Percentiles rank a stretch among this genome's conserved stretches.
Evolutionary conservation across 495 filamentous ascomycete genomes (phyloP).

Genomic region (Xylaria intraflava): DNA sequence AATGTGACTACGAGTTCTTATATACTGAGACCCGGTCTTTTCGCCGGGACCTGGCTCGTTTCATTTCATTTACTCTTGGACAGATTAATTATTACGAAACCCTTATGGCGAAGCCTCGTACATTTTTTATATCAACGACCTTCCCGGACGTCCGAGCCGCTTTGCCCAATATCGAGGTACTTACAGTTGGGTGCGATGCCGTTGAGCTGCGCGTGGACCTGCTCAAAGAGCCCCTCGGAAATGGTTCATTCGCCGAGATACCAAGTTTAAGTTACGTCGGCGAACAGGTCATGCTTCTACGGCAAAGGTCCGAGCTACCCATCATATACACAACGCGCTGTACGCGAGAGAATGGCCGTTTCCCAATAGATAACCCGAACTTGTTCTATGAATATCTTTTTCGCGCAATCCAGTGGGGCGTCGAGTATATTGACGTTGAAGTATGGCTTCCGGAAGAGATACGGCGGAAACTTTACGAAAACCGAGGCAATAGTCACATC

Average conservation of each 20-base stretch:
- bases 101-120: slow-evolving; percentile 65
- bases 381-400: slow-evolving; percentile 71
- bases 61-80: slow-evolving; percentile 68
- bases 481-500: slow-evolving; percentile 68
- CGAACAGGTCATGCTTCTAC: slow-evolving; percentile 73
- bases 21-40: slow-evolving; percentile 65
- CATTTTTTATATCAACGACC: slow-evolving; percentile 78
- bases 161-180: slow-evolving; percentile 75
- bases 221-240: slow-evolving; percentile 60
- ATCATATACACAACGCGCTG: slow-evolving; percentile 83
- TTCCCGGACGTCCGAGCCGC: slow-evolving; percentile 79
- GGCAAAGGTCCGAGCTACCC: slow-evolving; percentile 75
- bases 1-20: slow-evolving; percentile 76
- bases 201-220: slow-evolving; percentile 79
- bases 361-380: slow-evolving; percentile 70
- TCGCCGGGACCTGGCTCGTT: slow-evolving; percentile 68
- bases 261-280: slow-evolving; percentile 78
- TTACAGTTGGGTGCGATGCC: slow-evolving; percentile 77
- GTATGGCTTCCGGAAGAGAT: slow-evolving; percentile 77
- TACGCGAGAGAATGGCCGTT: slow-evolving; percentile 71
- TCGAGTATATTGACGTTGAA: slow-evolving; percentile 83
- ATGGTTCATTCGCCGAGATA: slow-evolving; percentile 51
- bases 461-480: slow-evolving; percentile 55
- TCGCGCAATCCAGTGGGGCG: slow-evolving; percentile 76
- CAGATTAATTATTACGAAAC: slow-evolving; percentile 69